Evolutionary conservation across 106 monocot species (phyloP).

Genomic region (Posidonia australis): DNA sequence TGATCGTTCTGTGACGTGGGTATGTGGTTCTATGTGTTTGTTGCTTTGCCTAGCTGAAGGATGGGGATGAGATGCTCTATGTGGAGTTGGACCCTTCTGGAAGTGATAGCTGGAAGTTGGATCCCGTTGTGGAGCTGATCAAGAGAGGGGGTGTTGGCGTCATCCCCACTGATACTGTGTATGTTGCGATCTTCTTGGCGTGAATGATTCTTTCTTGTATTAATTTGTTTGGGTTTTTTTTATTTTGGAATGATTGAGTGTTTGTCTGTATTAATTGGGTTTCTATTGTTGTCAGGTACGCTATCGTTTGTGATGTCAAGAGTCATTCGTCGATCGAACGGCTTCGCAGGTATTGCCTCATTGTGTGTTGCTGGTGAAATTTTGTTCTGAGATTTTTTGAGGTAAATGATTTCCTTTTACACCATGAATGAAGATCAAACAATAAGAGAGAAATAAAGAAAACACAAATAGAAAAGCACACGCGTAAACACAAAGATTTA

Average conservation of each 20-base stretch:
- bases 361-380: no score
- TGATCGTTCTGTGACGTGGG: neutral
- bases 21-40: neutral
- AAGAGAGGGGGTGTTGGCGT: conserved; percentile 77
- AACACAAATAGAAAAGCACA: no score
- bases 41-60: conserved; percentile 10
- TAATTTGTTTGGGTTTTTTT: neutral
- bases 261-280: neutral
- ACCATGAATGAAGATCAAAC: no score
- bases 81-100: conserved; percentile 70
- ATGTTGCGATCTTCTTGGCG: neutral
- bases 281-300: conserved; percentile 40
- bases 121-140: conserved; percentile 63
- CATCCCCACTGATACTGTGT: conserved; percentile 98
- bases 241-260: neutral
- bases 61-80: conserved; percentile 58
- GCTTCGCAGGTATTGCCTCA: conserved; percentile 54
- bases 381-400: neutral
- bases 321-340: conserved; percentile 69
- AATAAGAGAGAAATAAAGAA: no score
- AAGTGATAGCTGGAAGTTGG: conserved; percentile 74
- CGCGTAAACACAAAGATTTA: no score
- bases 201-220: no score
- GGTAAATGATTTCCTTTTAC: neutral
- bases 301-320: conserved; percentile 88